Percentiles rank a stretch among this genome's conserved stretches.
phyloP scores from a whole-genome alignment of 345 rosid genomes.

The Zanthoxylum bungeanum region DNA sequence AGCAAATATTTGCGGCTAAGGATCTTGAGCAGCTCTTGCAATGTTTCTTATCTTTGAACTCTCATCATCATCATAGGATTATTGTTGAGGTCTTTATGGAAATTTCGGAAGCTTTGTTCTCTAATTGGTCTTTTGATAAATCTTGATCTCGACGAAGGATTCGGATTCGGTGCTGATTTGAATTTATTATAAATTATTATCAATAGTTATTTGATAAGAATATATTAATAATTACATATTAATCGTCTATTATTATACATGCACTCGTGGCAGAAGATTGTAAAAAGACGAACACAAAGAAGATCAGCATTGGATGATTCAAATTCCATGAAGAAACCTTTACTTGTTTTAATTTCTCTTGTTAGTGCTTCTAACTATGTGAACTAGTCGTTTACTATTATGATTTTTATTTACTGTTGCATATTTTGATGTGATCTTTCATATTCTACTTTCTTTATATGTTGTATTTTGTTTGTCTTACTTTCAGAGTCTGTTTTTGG shows the following conservation, averaged over 20 bases:
- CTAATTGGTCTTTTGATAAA: constrained; percentile 18
- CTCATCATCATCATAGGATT: constrained; percentile 56
- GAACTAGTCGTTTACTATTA: no score
- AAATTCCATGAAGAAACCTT: constrained; percentile 6
- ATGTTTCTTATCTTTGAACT: constrained; percentile 70
- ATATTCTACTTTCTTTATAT: not conserved
- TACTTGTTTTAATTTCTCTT: constrained; percentile 13
- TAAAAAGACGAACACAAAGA: no score
- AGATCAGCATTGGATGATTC: no score
- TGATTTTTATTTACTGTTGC: not conserved
- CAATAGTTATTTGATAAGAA: no score
- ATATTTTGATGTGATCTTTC: not conserved
- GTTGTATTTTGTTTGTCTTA: not conserved
- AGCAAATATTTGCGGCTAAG: constrained; percentile 52
- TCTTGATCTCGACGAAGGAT: no score
- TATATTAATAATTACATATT: no score
- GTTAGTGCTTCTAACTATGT: not conserved
- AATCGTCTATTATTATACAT: no score
- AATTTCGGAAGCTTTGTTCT: constrained; percentile 60
- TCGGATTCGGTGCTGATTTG: no score
- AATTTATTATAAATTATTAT: no score
- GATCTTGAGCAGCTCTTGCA: constrained; percentile 66
- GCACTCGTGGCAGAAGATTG: no score
- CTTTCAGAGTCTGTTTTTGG: not conserved
- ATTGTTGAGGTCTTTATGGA: constrained; percentile 68